Percentiles rank a stretch among this genome's conserved stretches.
phyloP scores from a whole-genome alignment of 768 basidiomycete genomes.

The Ramaria sp. region DNA sequence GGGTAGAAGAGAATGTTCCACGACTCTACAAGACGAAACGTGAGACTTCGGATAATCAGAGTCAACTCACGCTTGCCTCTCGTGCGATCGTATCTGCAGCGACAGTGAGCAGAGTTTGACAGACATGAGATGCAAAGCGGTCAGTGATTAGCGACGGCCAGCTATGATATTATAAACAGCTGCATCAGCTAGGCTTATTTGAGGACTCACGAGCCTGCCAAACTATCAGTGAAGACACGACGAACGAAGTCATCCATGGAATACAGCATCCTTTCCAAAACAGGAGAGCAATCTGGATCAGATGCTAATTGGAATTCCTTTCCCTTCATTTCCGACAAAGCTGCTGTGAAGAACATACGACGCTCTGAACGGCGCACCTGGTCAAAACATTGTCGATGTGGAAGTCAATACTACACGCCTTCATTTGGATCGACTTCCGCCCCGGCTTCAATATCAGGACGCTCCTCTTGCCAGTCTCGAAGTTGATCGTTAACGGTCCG shows the following conservation, averaged over 20 bases:
- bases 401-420: constrained; percentile 29
- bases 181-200: not conserved
- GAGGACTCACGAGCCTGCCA: constrained; percentile 75
- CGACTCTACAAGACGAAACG: constrained; percentile 29
- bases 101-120: constrained; percentile 76
- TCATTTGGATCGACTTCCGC: constrained; percentile 56
- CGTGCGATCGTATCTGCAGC: constrained; percentile 52
- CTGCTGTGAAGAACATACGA: constrained; percentile 69
- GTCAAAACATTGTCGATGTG: not conserved
- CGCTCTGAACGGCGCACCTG: constrained; percentile 37
- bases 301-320: constrained; percentile 88
- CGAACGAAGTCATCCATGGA: constrained; percentile 97
- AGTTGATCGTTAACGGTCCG: constrained; percentile 81
- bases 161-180: constrained; percentile 23
- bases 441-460: constrained; percentile 25
- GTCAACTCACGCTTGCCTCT: constrained; percentile 38
- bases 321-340: constrained; percentile 71
- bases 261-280: constrained; percentile 81
- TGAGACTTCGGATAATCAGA: not conserved
- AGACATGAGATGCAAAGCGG: constrained; percentile 92
- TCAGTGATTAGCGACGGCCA: constrained; percentile 60
- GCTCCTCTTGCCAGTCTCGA: constrained; percentile 68
- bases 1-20: constrained; percentile 39
- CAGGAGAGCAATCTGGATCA: constrained; percentile 86
- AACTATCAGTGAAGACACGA: constrained; percentile 78